Evolutionary conservation across 495 filamentous ascomycete genomes (phyloP).

Genomic region (Xylaria cubensis): DNA sequence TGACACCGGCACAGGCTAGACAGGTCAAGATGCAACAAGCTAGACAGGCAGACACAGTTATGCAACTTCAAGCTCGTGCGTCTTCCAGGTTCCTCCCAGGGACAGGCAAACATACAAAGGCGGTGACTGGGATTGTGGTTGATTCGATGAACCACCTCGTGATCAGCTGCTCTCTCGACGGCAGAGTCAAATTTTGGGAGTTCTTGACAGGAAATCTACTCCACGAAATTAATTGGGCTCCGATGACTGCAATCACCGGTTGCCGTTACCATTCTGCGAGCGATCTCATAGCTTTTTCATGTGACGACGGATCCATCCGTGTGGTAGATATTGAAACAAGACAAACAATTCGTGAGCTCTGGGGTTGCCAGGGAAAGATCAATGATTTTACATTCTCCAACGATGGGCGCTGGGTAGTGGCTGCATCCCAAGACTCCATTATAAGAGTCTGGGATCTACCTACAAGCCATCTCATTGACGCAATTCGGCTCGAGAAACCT

Average conservation of each 20-base stretch:
- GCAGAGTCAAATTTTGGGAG: constrained; percentile 99
- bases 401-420: constrained; percentile 92
- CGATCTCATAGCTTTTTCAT: constrained; percentile 88
- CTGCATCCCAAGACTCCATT: constrained; percentile 80
- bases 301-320: constrained; percentile 86
- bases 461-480: constrained; percentile 92
- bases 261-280: constrained; percentile 79
- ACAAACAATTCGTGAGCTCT: constrained; percentile 88
- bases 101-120: constrained; percentile 73
- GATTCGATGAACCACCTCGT: constrained; percentile 84
- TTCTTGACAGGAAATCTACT: constrained; percentile 78
- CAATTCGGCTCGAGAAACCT: constrained; percentile 73
- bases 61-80: constrained; percentile 50
- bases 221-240: constrained; percentile 84
- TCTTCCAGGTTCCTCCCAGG: constrained; percentile 51
- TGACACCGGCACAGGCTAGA: constrained; percentile 68
- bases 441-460: constrained; percentile 95
- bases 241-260: constrained; percentile 76
- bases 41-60: constrained; percentile 53
- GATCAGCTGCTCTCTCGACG: constrained; percentile 86
- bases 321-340: constrained; percentile 91
- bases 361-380: constrained; percentile 81
- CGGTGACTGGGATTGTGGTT: constrained; percentile 84
- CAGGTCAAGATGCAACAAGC: constrained; percentile 64
- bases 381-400: constrained; percentile 91